phyloP scores from a whole-genome alignment of 441 rosid species.

The California macrophylla region DNA sequence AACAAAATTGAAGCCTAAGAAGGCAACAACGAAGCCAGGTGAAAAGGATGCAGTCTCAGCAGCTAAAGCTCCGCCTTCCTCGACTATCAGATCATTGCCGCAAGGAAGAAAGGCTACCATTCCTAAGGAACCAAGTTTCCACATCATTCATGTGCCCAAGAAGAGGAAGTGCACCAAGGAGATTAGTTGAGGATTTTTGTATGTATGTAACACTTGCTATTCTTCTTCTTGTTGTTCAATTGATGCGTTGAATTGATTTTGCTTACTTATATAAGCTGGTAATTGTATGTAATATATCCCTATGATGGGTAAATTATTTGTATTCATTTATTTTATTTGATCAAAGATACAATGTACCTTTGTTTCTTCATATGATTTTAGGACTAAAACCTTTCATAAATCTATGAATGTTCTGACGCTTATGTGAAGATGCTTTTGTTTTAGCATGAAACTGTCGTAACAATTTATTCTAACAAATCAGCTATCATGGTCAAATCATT shows the following conservation, averaged over 20 bases:
- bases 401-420: no score
- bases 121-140: slow-evolving; percentile 38
- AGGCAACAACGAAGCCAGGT: slow-evolving; percentile 15
- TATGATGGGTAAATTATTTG: neutral
- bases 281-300: neutral
- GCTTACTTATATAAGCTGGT: slow-evolving; percentile 7
- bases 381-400: no score
- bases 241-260: slow-evolving; percentile 29
- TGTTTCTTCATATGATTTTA: no score
- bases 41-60: slow-evolving; percentile 18
- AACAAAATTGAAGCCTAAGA: slow-evolving; percentile 17
- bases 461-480: no score
- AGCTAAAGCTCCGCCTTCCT: slow-evolving; percentile 19
- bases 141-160: slow-evolving; percentile 36
- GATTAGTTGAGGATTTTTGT: neutral
- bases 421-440: no score
- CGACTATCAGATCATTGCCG: slow-evolving; percentile 21
- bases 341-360: neutral
- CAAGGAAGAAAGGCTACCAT: slow-evolving; percentile 30
- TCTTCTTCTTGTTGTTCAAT: slow-evolving; percentile 29
- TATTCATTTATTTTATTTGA: neutral
- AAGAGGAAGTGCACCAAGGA: slow-evolving; percentile 41
- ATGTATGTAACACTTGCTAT: neutral
- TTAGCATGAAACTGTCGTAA: no score
- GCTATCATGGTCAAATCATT: no score